Conservation (phyloP, 768 basidiomycete species). For the Tulasnella calospora region DNA sequence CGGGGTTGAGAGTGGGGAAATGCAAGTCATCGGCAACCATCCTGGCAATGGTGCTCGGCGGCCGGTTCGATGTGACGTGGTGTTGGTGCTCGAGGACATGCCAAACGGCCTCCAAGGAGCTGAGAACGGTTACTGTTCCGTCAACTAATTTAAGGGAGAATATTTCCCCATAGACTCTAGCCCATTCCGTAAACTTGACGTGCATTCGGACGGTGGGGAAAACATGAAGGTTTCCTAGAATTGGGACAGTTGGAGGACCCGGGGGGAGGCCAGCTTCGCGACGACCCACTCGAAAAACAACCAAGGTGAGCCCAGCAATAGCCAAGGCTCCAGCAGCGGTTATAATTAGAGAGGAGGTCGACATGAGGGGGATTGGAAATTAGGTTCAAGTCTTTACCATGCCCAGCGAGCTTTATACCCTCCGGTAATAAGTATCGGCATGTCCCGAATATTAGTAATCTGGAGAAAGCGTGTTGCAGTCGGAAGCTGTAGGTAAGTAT, state of each 20-base stretch:
- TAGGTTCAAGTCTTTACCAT: background rate
- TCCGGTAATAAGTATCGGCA: background rate
- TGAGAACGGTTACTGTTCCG: slow-evolving; percentile 32
- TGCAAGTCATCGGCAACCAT: slow-evolving; percentile 34
- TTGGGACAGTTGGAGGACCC: slow-evolving; percentile 32
- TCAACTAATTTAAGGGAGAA: slow-evolving; percentile 33
- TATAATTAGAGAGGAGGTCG: background rate
- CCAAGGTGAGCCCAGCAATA: background rate
- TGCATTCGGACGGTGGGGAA: slow-evolving; percentile 31
- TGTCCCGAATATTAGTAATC: too few species aligned
- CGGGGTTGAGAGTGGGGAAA: slow-evolving; percentile 20
- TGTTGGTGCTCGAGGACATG: slow-evolving; percentile 35
- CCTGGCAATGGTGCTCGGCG: slow-evolving; percentile 29
- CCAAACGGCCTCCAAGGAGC: slow-evolving; percentile 30
- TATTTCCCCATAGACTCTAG: slow-evolving; percentile 31
- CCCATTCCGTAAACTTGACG: slow-evolving; percentile 35
- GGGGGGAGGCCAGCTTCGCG: slow-evolving; percentile 32
- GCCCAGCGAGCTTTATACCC: background rate
- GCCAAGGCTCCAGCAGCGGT: background rate
- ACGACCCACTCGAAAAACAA: background rate
- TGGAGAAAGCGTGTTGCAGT: too few species aligned
- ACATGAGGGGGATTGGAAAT: background rate
- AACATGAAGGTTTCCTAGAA: slow-evolving; percentile 34
- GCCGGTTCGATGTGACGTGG: slow-evolving; percentile 18
- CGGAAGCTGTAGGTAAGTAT: too few species aligned